Evolutionary conservation across 2,329 filamentous ascomycete genomes (phyloP).

Genomic region (Microthyrium microscopicum): DNA sequence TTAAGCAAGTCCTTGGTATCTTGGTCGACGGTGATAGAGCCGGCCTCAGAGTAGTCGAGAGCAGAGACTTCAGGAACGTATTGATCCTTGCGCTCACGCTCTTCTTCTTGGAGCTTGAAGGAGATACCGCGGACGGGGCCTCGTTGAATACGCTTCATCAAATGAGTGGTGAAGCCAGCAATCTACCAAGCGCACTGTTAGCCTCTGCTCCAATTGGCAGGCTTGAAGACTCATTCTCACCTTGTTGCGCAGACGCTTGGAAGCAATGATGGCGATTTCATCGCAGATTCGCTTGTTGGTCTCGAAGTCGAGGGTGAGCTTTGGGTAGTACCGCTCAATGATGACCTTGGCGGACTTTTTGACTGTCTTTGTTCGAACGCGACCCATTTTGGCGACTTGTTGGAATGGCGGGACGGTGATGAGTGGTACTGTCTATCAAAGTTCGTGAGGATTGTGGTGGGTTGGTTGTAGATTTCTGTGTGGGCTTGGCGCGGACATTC

Average conservation of each 20-base stretch:
- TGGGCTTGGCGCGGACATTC: too few species aligned
- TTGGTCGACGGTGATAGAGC: constrained; percentile 83
- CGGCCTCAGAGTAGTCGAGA: constrained; percentile 90
- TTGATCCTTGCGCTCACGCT: constrained; percentile 99
- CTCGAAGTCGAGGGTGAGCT: constrained; percentile 98
- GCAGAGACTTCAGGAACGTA: constrained; percentile 98
- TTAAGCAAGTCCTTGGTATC: constrained; percentile 99
- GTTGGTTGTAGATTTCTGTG: too few species aligned
- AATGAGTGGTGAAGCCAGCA: constrained; percentile 82
- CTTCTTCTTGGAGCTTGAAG: constrained; percentile 99
- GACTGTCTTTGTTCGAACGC: constrained; percentile 46
- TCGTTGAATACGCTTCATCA: constrained; percentile 99
- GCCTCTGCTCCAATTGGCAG: background rate
- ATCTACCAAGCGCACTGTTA: constrained; percentile 38
- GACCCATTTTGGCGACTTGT: constrained; percentile 33
- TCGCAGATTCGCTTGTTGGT: constrained; percentile 99
- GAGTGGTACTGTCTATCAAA: too few species aligned
- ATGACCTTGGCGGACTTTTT: constrained; percentile 96
- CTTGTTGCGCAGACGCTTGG: constrained; percentile 99
- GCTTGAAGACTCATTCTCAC: too few species aligned
- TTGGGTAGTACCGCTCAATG: constrained; percentile 70
- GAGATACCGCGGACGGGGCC: constrained; percentile 99
- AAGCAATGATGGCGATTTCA: constrained; percentile 99
- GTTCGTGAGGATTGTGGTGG: too few species aligned
- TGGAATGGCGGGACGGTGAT: too few species aligned